phyloP scores from a whole-genome alignment of 2,329 filamentous ascomycete species.

The Ceratocystis albifundus region DNA sequence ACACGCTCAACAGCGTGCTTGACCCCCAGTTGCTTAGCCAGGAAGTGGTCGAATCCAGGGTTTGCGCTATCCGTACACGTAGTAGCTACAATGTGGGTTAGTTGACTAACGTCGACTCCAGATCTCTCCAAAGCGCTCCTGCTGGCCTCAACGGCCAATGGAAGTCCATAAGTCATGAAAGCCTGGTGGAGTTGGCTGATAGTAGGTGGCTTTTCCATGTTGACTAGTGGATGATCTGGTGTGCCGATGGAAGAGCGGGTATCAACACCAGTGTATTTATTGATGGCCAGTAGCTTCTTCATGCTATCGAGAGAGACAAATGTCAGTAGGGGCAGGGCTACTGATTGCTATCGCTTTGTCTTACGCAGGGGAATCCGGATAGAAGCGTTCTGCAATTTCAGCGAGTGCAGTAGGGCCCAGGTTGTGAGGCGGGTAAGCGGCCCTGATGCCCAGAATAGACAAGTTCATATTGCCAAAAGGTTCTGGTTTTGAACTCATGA shows the following conservation, averaged over 20 bases:
- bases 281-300: constrained; percentile 52
- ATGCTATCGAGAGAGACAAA: constrained; percentile 36
- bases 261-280: constrained; percentile 54
- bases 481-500: constrained; percentile 22
- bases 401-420: constrained; percentile 42
- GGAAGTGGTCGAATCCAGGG: constrained; percentile 55
- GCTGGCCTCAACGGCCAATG: constrained; percentile 44
- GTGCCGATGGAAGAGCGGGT: constrained; percentile 50
- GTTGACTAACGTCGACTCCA: constrained; percentile 38
- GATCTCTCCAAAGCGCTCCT: constrained; percentile 47
- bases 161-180: constrained; percentile 47
- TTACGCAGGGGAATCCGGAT: constrained; percentile 49
- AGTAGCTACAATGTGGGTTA: constrained; percentile 56
- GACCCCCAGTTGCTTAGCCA: constrained; percentile 48
- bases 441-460: constrained; percentile 48
- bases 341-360: constrained; percentile 27
- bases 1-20: constrained; percentile 51
- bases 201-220: constrained; percentile 40
- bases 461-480: constrained; percentile 44
- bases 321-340: not conserved
- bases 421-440: constrained; percentile 47
- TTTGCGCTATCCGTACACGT: constrained; percentile 61
- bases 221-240: constrained; percentile 50
- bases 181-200: constrained; percentile 44
- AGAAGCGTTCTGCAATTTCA: constrained; percentile 44